These are phyloP conservation scores for Leptomonas pyrrhocoris DNA, from an alignment of 208 protist species.

Conservation along the genomic window DNA sequence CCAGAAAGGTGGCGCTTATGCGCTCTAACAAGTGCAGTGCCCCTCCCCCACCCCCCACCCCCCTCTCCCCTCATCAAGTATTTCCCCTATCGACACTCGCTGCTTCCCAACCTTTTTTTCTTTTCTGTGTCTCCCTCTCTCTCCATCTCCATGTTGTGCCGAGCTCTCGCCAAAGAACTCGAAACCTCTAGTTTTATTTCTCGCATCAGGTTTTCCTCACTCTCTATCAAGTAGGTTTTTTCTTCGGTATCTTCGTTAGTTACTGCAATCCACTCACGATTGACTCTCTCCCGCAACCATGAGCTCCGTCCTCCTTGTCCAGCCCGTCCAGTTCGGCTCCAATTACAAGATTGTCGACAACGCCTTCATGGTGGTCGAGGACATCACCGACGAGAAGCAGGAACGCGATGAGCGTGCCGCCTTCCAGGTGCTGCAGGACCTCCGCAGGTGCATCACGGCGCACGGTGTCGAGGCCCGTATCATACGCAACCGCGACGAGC, in stretches of 20 bases:
- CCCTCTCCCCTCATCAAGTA: too few species aligned
- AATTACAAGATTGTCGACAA: constrained; percentile 52
- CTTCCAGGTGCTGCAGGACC: constrained; percentile 36
- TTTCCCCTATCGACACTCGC: too few species aligned
- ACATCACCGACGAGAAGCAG: constrained; percentile 36
- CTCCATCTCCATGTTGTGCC: too few species aligned
- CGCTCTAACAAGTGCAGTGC: too few species aligned
- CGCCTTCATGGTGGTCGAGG: constrained; percentile 36
- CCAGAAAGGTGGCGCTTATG: too few species aligned
- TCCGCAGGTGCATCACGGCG: constrained; percentile 29
- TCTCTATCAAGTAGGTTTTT: neutral
- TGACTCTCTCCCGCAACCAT: constrained; percentile 12
- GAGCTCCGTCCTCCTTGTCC: constrained; percentile 52
- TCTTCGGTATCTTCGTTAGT: neutral
- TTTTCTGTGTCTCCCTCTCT: too few species aligned
- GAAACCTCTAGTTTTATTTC: neutral
- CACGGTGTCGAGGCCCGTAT: constrained; percentile 36
- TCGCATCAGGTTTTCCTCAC: too few species aligned
- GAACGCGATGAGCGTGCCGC: constrained; percentile 34
- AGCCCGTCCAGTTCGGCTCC: constrained; percentile 47
- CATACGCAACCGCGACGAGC: constrained; percentile 42
- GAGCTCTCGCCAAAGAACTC: too few species aligned
- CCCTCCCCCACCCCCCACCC: too few species aligned
- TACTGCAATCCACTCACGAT: neutral
- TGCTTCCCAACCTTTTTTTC: too few species aligned